Evolutionary conservation across 2,329 filamentous ascomycete genomes (phyloP), one percentile per base, ranked within the genome.

Genomic region (Myriangium duriaei): DNA sequence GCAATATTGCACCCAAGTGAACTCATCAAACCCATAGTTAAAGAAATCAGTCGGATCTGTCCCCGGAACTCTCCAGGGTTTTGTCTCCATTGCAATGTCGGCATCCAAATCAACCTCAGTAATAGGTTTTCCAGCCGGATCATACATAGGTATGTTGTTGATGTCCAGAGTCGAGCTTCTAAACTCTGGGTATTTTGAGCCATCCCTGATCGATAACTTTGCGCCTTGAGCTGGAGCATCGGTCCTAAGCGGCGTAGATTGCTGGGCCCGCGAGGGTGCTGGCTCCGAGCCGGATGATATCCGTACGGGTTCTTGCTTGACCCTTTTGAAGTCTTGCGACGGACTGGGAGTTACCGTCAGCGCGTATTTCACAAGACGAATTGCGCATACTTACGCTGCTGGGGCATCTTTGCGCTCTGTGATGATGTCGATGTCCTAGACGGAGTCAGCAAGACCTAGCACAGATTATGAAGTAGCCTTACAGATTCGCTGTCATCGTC

Each of bases 11-110:
- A 87, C 82, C 91, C 91, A 98, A 1, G 87, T 94, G 60, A 95
- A 96, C 60, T 96, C 88, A 62, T 96, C 88, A 55, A 96, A 96
- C 42, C 88, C 88, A 61, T 96, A 96, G 66, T 96, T 96, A 73
- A 96, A 96, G 63, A 93, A 96, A 58, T 98, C 91, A 42, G 82
- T 91, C 39, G 94, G 76, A 53, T 98, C 91, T 9, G 88, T 87
- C 32, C 91, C 91, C 0, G 91, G 91, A 47, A 87, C 79, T 31
- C 91, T 79, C 91, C 91, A 98, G 12, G 88, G 87, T 59, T 95
- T 96, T 45, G 87, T 82, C 45, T 72, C 65, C 51, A 86, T 84
- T 38, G 68, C 65, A 13, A 69, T 55, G 45, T 69, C 64, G 46
- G 65, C 64, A 45, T 71, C 68, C 45, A 72, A 64, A 45, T 71